Evolutionary conservation across 2,329 filamentous ascomycete species (phyloP).

Genomic region (Tolypocladium ophioglossoides): DNA sequence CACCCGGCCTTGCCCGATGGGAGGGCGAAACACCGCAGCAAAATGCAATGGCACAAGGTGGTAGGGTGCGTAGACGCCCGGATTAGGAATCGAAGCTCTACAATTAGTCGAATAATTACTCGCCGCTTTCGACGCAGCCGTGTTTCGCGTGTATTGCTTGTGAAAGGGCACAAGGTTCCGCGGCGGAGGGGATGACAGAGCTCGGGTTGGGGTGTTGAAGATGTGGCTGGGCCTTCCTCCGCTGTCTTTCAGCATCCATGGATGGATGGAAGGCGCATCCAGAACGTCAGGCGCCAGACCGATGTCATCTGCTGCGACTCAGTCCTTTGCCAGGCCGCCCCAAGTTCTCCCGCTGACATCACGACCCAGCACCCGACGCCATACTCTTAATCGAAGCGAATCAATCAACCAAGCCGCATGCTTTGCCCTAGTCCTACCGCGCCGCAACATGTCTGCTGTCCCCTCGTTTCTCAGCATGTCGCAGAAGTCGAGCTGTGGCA

Average conservation of each 20-base stretch:
- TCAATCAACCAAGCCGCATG: background rate
- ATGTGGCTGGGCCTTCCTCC: background rate
- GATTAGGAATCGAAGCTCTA: background rate
- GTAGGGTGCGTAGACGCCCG: background rate
- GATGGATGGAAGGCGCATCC: background rate
- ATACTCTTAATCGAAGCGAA: background rate
- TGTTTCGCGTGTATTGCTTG: background rate
- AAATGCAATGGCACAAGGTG: background rate
- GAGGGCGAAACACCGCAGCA: background rate
- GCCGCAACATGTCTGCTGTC: background rate
- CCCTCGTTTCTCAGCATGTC: background rate
- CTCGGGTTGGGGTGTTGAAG: background rate
- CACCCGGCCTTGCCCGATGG: background rate
- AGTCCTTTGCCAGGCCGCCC: background rate
- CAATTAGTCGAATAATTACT: background rate
- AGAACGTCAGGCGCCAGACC: background rate
- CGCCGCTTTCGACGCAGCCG: background rate
- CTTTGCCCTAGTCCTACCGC: background rate
- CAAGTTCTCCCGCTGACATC: background rate
- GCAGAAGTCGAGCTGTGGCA: background rate
- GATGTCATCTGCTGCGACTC: background rate
- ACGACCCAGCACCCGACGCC: background rate
- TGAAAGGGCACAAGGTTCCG: background rate
- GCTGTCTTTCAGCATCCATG: background rate
- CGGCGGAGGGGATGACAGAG: background rate